Conservation (phyloP, 2,329 filamentous ascomycete genomes). For the Aspergillus ochraceus region DNA sequence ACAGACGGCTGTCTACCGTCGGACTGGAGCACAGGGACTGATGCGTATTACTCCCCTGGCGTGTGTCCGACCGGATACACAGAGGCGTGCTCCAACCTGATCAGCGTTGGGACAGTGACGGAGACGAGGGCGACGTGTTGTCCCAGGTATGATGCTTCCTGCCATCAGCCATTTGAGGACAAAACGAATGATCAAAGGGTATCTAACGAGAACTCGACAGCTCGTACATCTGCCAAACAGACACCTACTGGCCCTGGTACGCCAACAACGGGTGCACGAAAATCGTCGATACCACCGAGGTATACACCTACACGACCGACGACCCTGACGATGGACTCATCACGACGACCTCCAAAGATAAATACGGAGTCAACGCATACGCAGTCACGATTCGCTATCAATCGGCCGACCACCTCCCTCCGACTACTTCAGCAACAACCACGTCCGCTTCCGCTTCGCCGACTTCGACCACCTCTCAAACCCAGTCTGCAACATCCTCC, state of each 20-base stretch:
- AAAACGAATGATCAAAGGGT: not conserved
- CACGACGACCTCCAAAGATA: not conserved
- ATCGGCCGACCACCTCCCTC: not conserved
- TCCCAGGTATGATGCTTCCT: not conserved
- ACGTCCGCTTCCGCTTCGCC: not conserved
- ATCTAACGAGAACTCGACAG: not conserved
- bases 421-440: not conserved
- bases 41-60: conserved; percentile 2
- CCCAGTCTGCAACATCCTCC: not conserved
- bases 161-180: not conserved
- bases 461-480: not conserved
- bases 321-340: not conserved
- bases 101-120: not conserved
- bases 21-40: not conserved
- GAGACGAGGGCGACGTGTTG: conserved; percentile 6
- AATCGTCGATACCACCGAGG: not conserved
- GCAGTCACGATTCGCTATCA: not conserved
- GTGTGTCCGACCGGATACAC: conserved; percentile 5
- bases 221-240: not conserved
- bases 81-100: not conserved
- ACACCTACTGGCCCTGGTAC: not conserved
- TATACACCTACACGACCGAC: not conserved
- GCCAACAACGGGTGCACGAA: not conserved
- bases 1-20: conserved; percentile 1
- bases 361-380: not conserved